Evolutionary conservation across 1,139 yeast genomes (phyloP).

Genomic region (Hemisphaericaspora xylofermentans): DNA sequence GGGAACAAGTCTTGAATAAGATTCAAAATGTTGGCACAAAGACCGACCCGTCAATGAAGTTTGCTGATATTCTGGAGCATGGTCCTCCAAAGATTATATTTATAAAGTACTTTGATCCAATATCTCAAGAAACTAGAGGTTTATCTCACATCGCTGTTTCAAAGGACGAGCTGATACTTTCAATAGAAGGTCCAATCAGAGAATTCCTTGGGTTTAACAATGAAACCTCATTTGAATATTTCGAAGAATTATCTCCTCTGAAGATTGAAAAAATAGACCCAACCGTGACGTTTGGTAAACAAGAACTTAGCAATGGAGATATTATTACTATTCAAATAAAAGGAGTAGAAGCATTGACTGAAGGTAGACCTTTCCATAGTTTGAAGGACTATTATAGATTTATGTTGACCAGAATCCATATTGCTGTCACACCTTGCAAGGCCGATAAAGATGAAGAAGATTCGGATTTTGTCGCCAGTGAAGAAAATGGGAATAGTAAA

Average conservation of each 20-base stretch:
- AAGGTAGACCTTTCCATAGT: conserved; percentile 22
- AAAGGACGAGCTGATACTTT: conserved; percentile 47
- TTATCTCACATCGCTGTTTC: conserved; percentile 60
- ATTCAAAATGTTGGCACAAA: conserved; percentile 15
- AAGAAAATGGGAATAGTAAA: conserved; percentile 17
- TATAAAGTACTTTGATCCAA: conserved; percentile 68
- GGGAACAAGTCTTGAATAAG: conserved; percentile 22
- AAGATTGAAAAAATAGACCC: conserved; percentile 53
- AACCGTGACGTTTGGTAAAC: conserved; percentile 51
- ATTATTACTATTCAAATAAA: conserved; percentile 60
- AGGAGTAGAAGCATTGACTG: conserved; percentile 21
- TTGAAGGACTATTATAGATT: conserved; percentile 61
- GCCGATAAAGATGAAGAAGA: conserved; percentile 50
- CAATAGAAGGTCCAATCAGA: conserved; percentile 44
- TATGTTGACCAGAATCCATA: conserved; percentile 64
- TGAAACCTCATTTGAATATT: conserved; percentile 42
- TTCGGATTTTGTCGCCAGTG: conserved; percentile 37
- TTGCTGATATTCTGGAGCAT: conserved; percentile 24
- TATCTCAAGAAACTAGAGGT: conserved; percentile 55
- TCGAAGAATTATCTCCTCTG: conserved; percentile 71
- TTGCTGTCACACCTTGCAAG: conserved; percentile 51
- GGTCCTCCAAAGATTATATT: conserved; percentile 52
- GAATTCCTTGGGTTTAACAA: conserved; percentile 45
- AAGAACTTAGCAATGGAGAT: conserved; percentile 79
- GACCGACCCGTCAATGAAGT: conserved; percentile 11